Base-by-base conservation (phyloP, 2,329 filamentous ascomycete species). In the Paracoccidioides lutzii region DNA sequence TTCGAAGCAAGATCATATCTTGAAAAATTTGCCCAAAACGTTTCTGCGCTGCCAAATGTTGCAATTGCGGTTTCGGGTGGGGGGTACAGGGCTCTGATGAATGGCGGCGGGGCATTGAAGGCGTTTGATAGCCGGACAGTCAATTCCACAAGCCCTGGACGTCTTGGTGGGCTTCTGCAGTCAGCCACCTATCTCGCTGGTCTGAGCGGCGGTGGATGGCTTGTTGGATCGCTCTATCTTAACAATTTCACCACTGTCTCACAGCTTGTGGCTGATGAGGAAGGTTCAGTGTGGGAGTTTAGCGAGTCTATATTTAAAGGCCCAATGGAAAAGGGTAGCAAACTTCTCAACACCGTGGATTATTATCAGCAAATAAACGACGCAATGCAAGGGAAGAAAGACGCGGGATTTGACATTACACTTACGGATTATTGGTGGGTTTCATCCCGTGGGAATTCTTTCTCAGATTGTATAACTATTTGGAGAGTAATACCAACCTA, bases 21-120 rank as follows among this genome's bases (percentile, higher is more conserved):
- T 63, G 77, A 83, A 54, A 73, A 72, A 1, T 69, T 81, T 58
- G 71, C 71, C 33, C 71, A 73, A 58, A 84, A 86, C 68, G 73
- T 73, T 0, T 76, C 77, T 14, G 74, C 76, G 1, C 64, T 85
- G 32, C 83, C 84, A 0, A 87, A 84, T 61, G 83, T 95, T 59
- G 88, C 78, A 14, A 80, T 95, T 59, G 87, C 89, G 9, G 75
- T 87, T 46, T 93, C 88, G 0, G 89, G 89, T 10, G 90, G 90
- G 66, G 90, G 90, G 40, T 95, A 93, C 68, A 79, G 90, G 56
- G 89, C 90, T n/a, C 76, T 94, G 73, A 76, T 90, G 74, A 91
- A 87, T 65, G 89, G 88, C 41, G 90, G 84, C 14, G 90, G 90
- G 58, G 85, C 84, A 45, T 63, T 95, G 14, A 81, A 86, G 35